These are phyloP conservation scores for Psilocybe tampanensis DNA, from an alignment of 768 basidiomycete genomes.

Conservation along the genomic window DNA sequence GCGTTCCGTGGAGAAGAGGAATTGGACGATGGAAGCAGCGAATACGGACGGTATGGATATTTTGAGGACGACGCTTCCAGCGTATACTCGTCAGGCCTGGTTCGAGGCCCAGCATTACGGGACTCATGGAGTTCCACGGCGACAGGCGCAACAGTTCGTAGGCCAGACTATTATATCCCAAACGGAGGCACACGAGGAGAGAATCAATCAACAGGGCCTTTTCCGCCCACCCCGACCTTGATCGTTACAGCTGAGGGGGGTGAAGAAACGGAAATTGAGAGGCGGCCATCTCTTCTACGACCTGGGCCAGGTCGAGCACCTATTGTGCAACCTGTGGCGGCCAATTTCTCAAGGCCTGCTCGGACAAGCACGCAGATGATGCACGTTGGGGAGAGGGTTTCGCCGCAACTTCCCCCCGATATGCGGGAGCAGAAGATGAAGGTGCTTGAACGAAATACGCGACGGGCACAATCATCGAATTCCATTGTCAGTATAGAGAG, in stretches of 20 bases:
- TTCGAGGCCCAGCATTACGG: constrained; percentile 31
- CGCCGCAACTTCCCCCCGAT: constrained; percentile 31
- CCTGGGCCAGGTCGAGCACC: constrained; percentile 42
- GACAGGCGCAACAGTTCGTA: constrained; percentile 15
- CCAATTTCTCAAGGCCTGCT: constrained; percentile 70
- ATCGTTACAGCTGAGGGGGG: constrained; percentile 52
- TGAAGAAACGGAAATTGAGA: background rate
- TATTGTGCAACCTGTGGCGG: constrained; percentile 43
- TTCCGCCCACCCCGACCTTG: constrained; percentile 38
- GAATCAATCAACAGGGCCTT: background rate
- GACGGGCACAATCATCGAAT: constrained; percentile 33
- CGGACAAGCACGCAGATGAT: constrained; percentile 41
- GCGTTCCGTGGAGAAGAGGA: constrained; percentile 1
- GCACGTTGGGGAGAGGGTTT: constrained; percentile 53
- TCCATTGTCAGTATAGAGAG: background rate
- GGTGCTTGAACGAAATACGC: constrained; percentile 64
- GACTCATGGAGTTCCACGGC: constrained; percentile 43
- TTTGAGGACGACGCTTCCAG: constrained; percentile 41
- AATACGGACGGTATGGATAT: constrained; percentile 1
- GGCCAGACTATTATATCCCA: constrained; percentile 14
- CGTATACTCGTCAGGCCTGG: constrained; percentile 37
- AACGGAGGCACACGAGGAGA: background rate
- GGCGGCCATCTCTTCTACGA: constrained; percentile 1
- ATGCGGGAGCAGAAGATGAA: constrained; percentile 47
- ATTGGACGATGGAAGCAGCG: constrained; percentile 3